phyloP scores from a whole-genome alignment of 1,284 basidiomycete species.

The Somion occarium region DNA sequence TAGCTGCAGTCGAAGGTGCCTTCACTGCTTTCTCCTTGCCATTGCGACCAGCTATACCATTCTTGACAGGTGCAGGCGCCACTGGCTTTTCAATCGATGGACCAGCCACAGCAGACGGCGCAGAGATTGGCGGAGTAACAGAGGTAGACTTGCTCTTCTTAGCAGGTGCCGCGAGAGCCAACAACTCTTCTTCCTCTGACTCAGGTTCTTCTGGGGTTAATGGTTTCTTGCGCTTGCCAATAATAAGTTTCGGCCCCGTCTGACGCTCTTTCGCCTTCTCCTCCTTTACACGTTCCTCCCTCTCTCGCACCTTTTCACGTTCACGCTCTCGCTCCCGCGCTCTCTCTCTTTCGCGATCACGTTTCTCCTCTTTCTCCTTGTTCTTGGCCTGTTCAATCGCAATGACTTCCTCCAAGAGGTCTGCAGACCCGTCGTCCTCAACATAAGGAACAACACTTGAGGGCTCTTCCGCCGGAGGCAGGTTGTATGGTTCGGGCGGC shows the following conservation, averaged over 20 bases:
- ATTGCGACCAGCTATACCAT: conserved; percentile 12
- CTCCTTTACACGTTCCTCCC: conserved; percentile 24
- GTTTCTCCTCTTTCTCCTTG: conserved; percentile 17
- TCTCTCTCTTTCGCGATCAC: conserved; percentile 12
- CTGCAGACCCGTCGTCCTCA: conserved; percentile 66
- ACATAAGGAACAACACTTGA: conserved; percentile 38
- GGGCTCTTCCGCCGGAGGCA: conserved; percentile 1
- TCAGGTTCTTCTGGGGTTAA: conserved; percentile 19
- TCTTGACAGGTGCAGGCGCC: conserved; percentile 9
- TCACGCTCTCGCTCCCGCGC: conserved; percentile 20
- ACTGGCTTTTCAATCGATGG: conserved; percentile 7
- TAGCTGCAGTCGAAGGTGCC: conserved; percentile 16
- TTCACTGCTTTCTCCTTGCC: conserved; percentile 15
- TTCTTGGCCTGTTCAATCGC: conserved; percentile 50
- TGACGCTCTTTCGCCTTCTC: conserved; percentile 16
- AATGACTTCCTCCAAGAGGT: conserved; percentile 75
- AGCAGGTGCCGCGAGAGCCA: conserved; percentile 53
- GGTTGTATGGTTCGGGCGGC: conserved; percentile 39
- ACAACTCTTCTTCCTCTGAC: conserved; percentile 52
- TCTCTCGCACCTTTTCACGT: conserved; percentile 24
- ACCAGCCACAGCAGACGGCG: conserved; percentile 16
- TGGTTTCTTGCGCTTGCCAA: conserved; percentile 53
- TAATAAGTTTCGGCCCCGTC: conserved; percentile 15
- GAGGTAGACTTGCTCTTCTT: conserved; percentile 50
- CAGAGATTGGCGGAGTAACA: conserved; percentile 20